Base-by-base conservation (phyloP, 352 stramenopile species). In the Globisporangium okanoganense region DNA sequence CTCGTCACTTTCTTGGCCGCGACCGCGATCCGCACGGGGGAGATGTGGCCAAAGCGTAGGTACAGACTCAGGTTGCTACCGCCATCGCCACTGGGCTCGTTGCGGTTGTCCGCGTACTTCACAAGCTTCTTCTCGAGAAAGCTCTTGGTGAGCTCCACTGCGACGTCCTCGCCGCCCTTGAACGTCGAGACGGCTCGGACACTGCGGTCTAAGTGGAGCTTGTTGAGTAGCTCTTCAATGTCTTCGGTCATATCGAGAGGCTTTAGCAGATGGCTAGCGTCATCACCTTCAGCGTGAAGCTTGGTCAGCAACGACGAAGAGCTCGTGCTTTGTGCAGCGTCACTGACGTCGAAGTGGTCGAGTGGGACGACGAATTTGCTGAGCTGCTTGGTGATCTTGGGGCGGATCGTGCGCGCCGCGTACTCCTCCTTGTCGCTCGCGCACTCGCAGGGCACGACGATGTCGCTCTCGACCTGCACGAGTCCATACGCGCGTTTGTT, bases 391-490 rank as follows among this genome's bases (percentile, higher is more conserved):
- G 96, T 85, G 70, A 99, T 98, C 75, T 97, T 98, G 2, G 90
- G 85, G 58, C 97, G 92, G 56, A 99, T 95, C n/a, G 97, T 99
- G n/a, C 97, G 82, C 13, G 97, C 97, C 27, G 96, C 95, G 54
- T 98, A 98, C 82, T 99, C 96, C 69, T 97, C 83, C 74, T 99
- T 99, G 50, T 81, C 62, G 14, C 78, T 94, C 9, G 88, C 94
- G 31, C 85, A 75, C 73, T 95, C 98, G 16, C 90, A 87, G 18
- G 97, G 97, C 40, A 99, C 96, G 25, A 99, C 87, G 33, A 99
- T 98, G 65, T 99, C 97, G 2, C 97, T 92, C 74, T 99, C 97
- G 20, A 99, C 90, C 61, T 98, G 89, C 62, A 97, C 86, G 53
- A 99, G 56, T 0, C 77, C 79, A 58, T 79, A 94, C 9, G 41